A percentile compares a stretch with the other conserved stretches of the same genome.
Conservation (phyloP, 2,329 filamentous ascomycete genomes). For the Sporothrix brasiliensis region DNA sequence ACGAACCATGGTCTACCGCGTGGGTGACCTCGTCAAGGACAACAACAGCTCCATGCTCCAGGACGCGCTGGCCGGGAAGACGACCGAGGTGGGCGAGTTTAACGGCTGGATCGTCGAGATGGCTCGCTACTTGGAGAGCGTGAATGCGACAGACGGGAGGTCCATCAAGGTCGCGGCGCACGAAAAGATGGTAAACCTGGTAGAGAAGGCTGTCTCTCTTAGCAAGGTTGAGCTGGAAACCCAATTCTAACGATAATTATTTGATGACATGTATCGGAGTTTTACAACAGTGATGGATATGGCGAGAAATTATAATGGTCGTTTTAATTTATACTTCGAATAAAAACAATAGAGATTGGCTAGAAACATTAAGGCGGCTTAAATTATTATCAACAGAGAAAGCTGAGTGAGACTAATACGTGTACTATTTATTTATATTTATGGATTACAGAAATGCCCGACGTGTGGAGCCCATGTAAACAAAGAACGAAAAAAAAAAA, state of each 20-base stretch:
- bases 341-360: no score
- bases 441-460: conserved; percentile 9
- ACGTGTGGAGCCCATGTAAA: not conserved
- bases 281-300: not conserved
- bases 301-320: not conserved
- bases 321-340: no score
- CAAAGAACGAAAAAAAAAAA: not conserved
- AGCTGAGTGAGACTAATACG: not conserved
- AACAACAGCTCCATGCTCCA: conserved; percentile 67
- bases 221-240: conserved; percentile 32
- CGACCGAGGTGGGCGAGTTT: conserved; percentile 61
- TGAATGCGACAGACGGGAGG: not conserved
- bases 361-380: not conserved
- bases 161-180: conserved; percentile 35
- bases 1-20: conserved; percentile 50
- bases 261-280: no score
- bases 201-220: conserved; percentile 35
- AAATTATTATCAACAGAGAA: not conserved
- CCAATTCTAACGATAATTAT: conserved; percentile 28
- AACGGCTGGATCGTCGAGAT: conserved; percentile 51
- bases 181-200: conserved; percentile 37
- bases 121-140: conserved; percentile 36
- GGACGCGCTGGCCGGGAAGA: conserved; percentile 55
- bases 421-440: conserved; percentile 17
- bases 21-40: conserved; percentile 53